These are phyloP conservation scores for Trametes hirsuta DNA, from an alignment of 1,284 basidiomycete species.

Conservation along the genomic window DNA sequence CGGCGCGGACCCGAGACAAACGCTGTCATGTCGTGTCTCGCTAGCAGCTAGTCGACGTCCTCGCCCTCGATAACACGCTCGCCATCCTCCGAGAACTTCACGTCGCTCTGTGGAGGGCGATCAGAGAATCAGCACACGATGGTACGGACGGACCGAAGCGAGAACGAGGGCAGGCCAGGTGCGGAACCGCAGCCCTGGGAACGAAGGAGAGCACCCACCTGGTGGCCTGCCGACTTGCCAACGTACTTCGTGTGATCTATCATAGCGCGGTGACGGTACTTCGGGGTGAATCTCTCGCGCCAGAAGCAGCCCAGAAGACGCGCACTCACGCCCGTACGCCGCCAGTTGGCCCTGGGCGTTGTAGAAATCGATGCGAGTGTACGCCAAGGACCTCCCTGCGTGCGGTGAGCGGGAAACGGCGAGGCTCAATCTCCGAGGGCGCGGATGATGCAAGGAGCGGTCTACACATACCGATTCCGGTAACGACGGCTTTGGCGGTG, in stretches of 20 bases:
- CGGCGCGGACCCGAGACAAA: no score
- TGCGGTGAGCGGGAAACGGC: not conserved
- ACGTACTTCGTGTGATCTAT: conserved; percentile 89
- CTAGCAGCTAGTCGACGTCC: conserved; percentile 43
- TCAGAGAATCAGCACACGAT: not conserved
- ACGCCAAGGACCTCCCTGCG: conserved; percentile 82
- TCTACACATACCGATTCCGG: conserved; percentile 57
- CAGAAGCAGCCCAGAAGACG: not conserved
- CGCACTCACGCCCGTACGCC: conserved; percentile 77
- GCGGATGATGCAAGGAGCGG: not conserved
- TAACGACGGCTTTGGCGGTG: conserved; percentile 62
- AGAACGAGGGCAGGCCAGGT: not conserved
- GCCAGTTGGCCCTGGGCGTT: conserved; percentile 72
- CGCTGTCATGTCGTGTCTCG: not conserved
- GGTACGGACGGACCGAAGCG: conserved; percentile 5
- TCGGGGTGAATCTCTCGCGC: not conserved
- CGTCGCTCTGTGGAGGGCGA: conserved; percentile 59
- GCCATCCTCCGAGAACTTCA: conserved; percentile 81
- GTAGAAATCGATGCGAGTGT: conserved; percentile 80
- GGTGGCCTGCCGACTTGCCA: conserved; percentile 70
- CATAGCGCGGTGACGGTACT: not conserved
- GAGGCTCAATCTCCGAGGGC: not conserved
- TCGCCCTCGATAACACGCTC: conserved; percentile 72
- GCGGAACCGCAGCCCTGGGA: no score
- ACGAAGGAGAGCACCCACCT: conserved; percentile 43